Evolutionary conservation across 345 rosid species (phyloP), one percentile per base, ranked within the genome.

Genomic region (Eucalyptus albens): DNA sequence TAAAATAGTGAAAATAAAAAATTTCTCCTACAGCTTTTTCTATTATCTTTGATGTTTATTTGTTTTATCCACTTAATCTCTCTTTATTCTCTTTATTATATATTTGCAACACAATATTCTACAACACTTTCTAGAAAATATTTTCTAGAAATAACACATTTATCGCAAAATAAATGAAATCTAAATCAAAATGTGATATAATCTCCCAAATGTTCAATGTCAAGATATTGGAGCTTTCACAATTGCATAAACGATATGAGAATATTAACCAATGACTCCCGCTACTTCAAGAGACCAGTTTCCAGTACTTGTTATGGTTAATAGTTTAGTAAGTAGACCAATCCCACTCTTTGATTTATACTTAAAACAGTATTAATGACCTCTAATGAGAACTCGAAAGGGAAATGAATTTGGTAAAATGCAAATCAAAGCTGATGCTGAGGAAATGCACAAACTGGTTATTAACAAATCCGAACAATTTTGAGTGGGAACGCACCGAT

Each of bases 401-500:
- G 80, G 40, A 67, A 67, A 31, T 16, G 17, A 22, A 67, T 31
- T 15, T 31, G 22, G 80, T 31, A 67, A 67, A 31, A 31, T 15
- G 22, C 40, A 67, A 67, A 31, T 15, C 10, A 67, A 67, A 15
- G 22, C 15, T 15, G 80, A 67, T 31, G 80, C 11, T 67, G 15
- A 65, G 72, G 72, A 6, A 65, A 65, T 4, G 37, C 72, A n/a
- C 72, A 65, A 7, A 15, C 4, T 29, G 33, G 33, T 15, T 14
- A 29, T 65, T 7, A 15, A 15, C 21, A n/a, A 65, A 65, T n/a
- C 2, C 8, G 16, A 65, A n/a, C 37, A 65, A 65, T n/a, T 67
- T 5, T 3, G 22, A n/a, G 5, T 65, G 77, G 19, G 10, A 29
- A 2, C 9, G 9, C 15, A 29, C 8, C 1, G 1, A 14, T 7